phyloP scores from a whole-genome alignment of 2,329 filamentous ascomycete species.

The Neocatenulostroma microsporum region DNA sequence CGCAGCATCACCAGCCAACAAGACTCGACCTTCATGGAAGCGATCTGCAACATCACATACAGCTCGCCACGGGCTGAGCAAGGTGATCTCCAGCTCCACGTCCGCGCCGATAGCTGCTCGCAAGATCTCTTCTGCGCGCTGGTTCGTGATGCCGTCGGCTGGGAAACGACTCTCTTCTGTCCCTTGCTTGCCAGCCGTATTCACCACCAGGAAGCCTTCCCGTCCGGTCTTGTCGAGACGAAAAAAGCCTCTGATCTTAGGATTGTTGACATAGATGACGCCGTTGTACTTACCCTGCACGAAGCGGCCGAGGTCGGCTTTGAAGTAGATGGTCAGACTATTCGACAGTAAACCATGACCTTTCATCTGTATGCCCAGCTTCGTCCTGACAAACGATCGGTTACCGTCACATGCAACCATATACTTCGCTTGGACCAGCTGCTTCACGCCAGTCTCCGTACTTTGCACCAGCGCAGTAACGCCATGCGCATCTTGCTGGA shows the following conservation, averaged over 20 bases:
- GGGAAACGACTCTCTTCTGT: constrained; percentile 15
- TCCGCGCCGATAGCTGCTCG: constrained; percentile 16
- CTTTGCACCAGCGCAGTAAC: constrained; percentile 12
- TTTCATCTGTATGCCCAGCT: constrained; percentile 12
- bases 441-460: constrained; percentile 7
- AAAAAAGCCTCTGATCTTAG: constrained; percentile 15
- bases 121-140: constrained; percentile 12
- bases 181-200: constrained; percentile 15
- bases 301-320: constrained; percentile 14
- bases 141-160: constrained; percentile 11
- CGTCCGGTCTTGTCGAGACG: constrained; percentile 16
- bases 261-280: constrained; percentile 20
- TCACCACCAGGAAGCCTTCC: constrained; percentile 18
- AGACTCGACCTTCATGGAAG: constrained; percentile 9
- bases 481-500: constrained; percentile 13
- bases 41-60: constrained; percentile 13
- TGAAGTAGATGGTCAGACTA: constrained; percentile 20
- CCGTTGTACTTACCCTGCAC: constrained; percentile 17
- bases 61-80: constrained; percentile 13
- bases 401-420: constrained; percentile 16
- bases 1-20: constrained; percentile 13
- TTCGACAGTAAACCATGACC: constrained; percentile 16
- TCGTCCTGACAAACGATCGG: constrained; percentile 9
- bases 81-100: constrained; percentile 15
- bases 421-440: constrained; percentile 12